These are phyloP conservation scores for Trichoderma breve DNA, from an alignment of 2,329 filamentous ascomycete genomes.

Conservation along the genomic window DNA sequence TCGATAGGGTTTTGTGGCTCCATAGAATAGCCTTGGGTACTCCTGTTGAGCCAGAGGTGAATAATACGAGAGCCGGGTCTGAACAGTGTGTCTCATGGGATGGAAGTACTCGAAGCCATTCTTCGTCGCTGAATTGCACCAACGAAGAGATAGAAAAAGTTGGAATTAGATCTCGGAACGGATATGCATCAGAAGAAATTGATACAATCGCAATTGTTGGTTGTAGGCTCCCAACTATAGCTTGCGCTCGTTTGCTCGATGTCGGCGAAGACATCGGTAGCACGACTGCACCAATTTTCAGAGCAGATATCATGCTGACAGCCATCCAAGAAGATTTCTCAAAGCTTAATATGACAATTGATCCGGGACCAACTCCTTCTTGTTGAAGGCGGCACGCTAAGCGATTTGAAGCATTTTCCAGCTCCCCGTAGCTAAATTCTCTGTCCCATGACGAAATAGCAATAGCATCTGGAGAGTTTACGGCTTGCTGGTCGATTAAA, in stretches of 20 bases:
- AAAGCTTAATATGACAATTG: conserved; percentile 26
- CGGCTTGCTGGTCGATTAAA: conserved; percentile 16
- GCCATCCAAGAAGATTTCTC: conserved; percentile 29
- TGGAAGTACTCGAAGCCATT: not conserved
- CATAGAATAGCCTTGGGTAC: conserved; percentile 49
- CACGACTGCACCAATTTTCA: conserved; percentile 28
- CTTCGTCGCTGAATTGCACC: not conserved
- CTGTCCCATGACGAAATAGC: conserved; percentile 32
- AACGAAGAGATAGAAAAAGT: not conserved
- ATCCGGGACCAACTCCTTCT: conserved; percentile 22
- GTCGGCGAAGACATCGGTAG: conserved; percentile 28
- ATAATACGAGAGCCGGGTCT: conserved; percentile 38
- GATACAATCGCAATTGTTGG: conserved; percentile 23
- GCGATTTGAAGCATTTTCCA: conserved; percentile 25
- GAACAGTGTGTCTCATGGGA: not conserved
- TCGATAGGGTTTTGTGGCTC: conserved; percentile 20
- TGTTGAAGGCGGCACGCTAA: conserved; percentile 20
- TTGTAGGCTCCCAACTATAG: conserved; percentile 22
- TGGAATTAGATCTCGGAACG: conserved; percentile 3
- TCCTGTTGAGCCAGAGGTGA: conserved; percentile 52
- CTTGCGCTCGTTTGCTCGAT: conserved; percentile 21
- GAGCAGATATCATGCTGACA: conserved; percentile 26
- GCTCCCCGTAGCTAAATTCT: conserved; percentile 39
- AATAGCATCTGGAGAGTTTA: conserved; percentile 21
- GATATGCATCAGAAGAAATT: conserved; percentile 10